These are phyloP conservation scores for Tulasnella sp. DNA, from an alignment of 768 basidiomycete genomes.

Conservation along the genomic window DNA sequence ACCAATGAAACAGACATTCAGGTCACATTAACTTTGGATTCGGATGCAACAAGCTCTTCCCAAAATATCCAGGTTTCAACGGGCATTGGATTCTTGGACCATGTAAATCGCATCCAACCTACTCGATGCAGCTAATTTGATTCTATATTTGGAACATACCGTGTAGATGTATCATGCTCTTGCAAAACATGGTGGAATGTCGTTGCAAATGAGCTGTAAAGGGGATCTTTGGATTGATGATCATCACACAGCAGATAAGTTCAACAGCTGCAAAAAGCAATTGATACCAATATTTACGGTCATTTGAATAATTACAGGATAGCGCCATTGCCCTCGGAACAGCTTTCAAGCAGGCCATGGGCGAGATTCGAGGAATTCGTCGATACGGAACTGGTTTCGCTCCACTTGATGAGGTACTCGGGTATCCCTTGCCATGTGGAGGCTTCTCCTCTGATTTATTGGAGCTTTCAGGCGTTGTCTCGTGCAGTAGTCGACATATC, in stretches of 20 bases:
- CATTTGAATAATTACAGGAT: slow-evolving; percentile 45
- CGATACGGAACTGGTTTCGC: slow-evolving; percentile 96
- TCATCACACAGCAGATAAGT: slow-evolving; percentile 89
- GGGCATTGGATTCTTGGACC: slow-evolving; percentile 97
- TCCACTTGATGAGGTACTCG: slow-evolving; percentile 82
- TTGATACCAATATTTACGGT: not conserved
- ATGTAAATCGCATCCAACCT: slow-evolving; percentile 42
- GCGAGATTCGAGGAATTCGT: slow-evolving; percentile 87
- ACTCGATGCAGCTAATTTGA: not conserved
- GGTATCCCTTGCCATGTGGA: not conserved
- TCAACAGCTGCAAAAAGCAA: not conserved
- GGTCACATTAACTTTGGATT: slow-evolving; percentile 75
- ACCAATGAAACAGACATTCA: slow-evolving; percentile 87
- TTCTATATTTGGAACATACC: too few relatives aligned
- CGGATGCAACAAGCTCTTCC: slow-evolving; percentile 40
- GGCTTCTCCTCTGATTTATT: not conserved
- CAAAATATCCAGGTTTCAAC: slow-evolving; percentile 82
- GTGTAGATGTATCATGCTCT: slow-evolving; percentile 92
- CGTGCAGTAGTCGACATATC: slow-evolving; percentile 98
- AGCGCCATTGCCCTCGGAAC: slow-evolving; percentile 76
- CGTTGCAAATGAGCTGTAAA: slow-evolving; percentile 77
- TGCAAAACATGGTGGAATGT: slow-evolving; percentile 94
- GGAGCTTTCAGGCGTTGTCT: slow-evolving; percentile 61
- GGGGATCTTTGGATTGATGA: slow-evolving; percentile 98
- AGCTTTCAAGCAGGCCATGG: slow-evolving; percentile 90